phyloP scores from a whole-genome alignment of 257 asterid genomes.

The Solanum ossicruentum region DNA sequence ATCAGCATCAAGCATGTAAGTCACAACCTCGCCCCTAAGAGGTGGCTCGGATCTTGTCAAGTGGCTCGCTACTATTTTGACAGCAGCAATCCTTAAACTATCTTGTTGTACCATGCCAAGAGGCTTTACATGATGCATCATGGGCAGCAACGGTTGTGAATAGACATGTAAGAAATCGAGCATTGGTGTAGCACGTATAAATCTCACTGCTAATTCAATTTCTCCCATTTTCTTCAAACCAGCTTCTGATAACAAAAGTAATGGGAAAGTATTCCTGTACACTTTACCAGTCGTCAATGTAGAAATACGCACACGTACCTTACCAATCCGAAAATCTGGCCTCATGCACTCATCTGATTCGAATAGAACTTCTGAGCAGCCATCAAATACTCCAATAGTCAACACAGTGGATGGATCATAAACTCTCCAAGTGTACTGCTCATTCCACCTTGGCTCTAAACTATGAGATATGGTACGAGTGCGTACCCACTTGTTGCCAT shows the following conservation, averaged over 20 bases:
- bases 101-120: slow-evolving; percentile 63
- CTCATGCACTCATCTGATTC: slow-evolving; percentile 25
- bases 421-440: slow-evolving; percentile 85
- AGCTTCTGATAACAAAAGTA: slow-evolving; percentile 39
- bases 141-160: slow-evolving; percentile 53
- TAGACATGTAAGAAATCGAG: slow-evolving; percentile 66
- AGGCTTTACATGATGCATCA: slow-evolving; percentile 81
- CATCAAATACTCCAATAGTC: slow-evolving; percentile 65
- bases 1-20: slow-evolving; percentile 65
- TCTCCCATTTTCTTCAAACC: slow-evolving; percentile 90
- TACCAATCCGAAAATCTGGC: slow-evolving; percentile 62
- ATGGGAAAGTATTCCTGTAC: slow-evolving; percentile 39
- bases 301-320: slow-evolving; percentile 71
- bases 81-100: slow-evolving; percentile 32
- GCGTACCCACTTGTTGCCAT: slow-evolving; percentile 79
- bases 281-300: slow-evolving; percentile 49
- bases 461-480: slow-evolving; percentile 69
- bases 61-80: slow-evolving; percentile 49
- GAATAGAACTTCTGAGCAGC: slow-evolving; percentile 39
- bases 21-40: slow-evolving; percentile 58
- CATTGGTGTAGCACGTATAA: slow-evolving; percentile 47
- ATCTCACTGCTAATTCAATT: slow-evolving; percentile 58
- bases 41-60: slow-evolving; percentile 78
- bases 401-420: slow-evolving; percentile 81
- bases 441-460: slow-evolving; percentile 77